Evolutionary conservation across 2,329 filamentous ascomycete species (phyloP).

Genomic region (Akanthomyces uredinophilus): DNA sequence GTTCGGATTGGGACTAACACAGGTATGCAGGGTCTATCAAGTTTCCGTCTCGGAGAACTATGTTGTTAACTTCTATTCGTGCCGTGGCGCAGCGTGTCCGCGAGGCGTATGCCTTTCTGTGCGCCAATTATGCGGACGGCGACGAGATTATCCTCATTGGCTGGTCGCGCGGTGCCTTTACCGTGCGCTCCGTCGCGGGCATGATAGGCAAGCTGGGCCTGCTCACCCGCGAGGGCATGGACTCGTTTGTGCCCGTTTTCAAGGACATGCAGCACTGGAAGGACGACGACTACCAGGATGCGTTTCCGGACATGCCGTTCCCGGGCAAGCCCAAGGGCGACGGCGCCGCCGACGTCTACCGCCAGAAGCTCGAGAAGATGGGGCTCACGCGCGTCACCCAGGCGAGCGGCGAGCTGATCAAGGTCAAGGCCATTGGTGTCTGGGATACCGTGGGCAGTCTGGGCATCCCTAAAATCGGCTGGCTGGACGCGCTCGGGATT

Average conservation of each 20-base stretch:
- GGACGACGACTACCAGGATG: constrained; percentile 39
- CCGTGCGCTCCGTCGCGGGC: constrained; percentile 50
- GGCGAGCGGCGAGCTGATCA: constrained; percentile 38
- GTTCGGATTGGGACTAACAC: constrained; percentile 49
- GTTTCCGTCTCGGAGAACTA: neutral
- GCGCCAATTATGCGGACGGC: constrained; percentile 54
- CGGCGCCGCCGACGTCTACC: constrained; percentile 37
- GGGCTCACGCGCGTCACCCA: constrained; percentile 36
- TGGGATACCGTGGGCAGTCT: constrained; percentile 41
- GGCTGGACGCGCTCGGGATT: constrained; percentile 44
- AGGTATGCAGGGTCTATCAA: constrained; percentile 32
- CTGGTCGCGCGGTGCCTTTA: constrained; percentile 56
- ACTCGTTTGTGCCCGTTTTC: constrained; percentile 51
- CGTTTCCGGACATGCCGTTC: constrained; percentile 43
- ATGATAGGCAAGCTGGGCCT: constrained; percentile 48
- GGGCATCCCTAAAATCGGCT: constrained; percentile 40
- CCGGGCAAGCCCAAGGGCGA: constrained; percentile 43
- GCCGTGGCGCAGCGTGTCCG: constrained; percentile 42
- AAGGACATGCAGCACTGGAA: constrained; percentile 52
- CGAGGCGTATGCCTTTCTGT: constrained; percentile 58
- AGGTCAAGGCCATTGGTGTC: constrained; percentile 41
- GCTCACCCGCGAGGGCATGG: constrained; percentile 47
- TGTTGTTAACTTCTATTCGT: constrained; percentile 10
- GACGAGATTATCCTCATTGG: constrained; percentile 54
- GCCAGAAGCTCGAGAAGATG: constrained; percentile 39